These are phyloP conservation scores for Hansenula sp. DNA, from an alignment of 1,139 yeast species.

Conservation along the genomic window DNA sequence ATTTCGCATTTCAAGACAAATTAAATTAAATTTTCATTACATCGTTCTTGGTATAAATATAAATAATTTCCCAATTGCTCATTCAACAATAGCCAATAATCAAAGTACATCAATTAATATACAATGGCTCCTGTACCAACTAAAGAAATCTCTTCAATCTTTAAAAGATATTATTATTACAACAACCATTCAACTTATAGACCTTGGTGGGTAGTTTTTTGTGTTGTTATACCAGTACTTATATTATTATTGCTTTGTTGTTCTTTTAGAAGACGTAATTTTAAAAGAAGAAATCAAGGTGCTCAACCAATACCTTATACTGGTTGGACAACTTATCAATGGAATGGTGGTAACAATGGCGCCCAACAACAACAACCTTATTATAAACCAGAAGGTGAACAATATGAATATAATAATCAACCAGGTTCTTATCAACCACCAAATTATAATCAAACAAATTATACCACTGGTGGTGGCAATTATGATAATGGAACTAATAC, in stretches of 20 bases:
- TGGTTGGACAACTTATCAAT: slow-evolving; percentile 18
- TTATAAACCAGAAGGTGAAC: slow-evolving; percentile 1
- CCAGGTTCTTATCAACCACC: slow-evolving; percentile 5
- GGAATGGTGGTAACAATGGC: slow-evolving; percentile 1
- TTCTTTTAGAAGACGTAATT: slow-evolving; percentile 2
- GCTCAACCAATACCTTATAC: slow-evolving; percentile 17
- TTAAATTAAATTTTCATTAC: too few species aligned
- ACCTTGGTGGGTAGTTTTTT: slow-evolving; percentile 5
- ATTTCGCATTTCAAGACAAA: not conserved
- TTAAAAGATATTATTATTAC: not conserved
- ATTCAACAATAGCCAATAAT: too few species aligned
- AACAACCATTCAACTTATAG: not conserved
- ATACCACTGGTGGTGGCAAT: slow-evolving; percentile 1
- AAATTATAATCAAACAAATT: slow-evolving; percentile 1
- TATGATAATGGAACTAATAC: not conserved
- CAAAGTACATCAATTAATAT: too few species aligned
- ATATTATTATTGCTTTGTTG: not conserved
- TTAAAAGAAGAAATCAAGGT: slow-evolving; percentile 11
- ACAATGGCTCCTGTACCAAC: slow-evolving; percentile 4
- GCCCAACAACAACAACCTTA: slow-evolving; percentile 8
- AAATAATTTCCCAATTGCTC: not conserved
- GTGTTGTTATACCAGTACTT: slow-evolving; percentile 2
- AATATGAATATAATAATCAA: slow-evolving; percentile 1
- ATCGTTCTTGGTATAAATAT: too few species aligned
- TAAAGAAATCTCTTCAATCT: not conserved